These are phyloP conservation scores for Paraconiothyrium sp. DNA, from an alignment of 2,329 filamentous ascomycete genomes.

Conservation along the genomic window DNA sequence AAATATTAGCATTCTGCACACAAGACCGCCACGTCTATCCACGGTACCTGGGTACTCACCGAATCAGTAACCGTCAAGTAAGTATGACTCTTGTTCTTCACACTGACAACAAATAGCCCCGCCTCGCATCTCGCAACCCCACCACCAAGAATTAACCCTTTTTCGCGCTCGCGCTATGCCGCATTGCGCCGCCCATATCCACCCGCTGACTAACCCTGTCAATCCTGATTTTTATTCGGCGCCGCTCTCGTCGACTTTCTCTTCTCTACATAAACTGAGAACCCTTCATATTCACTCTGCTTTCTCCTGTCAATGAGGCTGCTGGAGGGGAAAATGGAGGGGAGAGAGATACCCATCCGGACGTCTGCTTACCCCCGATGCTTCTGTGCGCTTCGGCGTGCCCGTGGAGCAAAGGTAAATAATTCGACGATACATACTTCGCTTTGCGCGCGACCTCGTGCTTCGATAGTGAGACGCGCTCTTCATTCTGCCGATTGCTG, in stretches of 20 bases:
- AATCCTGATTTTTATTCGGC: slow-evolving; percentile 30
- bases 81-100: slow-evolving; percentile 5
- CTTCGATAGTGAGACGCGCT: not conserved
- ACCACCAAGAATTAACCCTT: slow-evolving; percentile 16
- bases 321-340: slow-evolving; percentile 76
- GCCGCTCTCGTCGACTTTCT: slow-evolving; percentile 32
- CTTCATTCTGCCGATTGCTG: not conserved
- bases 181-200: not conserved
- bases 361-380: slow-evolving; percentile 68
- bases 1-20: slow-evolving; percentile 2
- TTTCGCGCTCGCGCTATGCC: slow-evolving; percentile 1
- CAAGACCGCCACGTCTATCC: not conserved
- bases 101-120: slow-evolving; percentile 15
- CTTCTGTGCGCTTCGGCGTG: slow-evolving; percentile 49
- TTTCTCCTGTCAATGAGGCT: slow-evolving; percentile 66
- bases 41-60: slow-evolving; percentile 5
- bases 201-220: slow-evolving; percentile 41
- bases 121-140: slow-evolving; percentile 11
- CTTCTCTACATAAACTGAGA: slow-evolving; percentile 53
- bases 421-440: slow-evolving; percentile 55
- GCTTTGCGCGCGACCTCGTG: not conserved
- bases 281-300: slow-evolving; percentile 73
- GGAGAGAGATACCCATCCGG: slow-evolving; percentile 54
- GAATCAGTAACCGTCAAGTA: not conserved
- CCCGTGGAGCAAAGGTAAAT: slow-evolving; percentile 59